Base-by-base conservation (phyloP, 2,329 filamentous ascomycete species). In the Escovopsis weberi region DNA sequence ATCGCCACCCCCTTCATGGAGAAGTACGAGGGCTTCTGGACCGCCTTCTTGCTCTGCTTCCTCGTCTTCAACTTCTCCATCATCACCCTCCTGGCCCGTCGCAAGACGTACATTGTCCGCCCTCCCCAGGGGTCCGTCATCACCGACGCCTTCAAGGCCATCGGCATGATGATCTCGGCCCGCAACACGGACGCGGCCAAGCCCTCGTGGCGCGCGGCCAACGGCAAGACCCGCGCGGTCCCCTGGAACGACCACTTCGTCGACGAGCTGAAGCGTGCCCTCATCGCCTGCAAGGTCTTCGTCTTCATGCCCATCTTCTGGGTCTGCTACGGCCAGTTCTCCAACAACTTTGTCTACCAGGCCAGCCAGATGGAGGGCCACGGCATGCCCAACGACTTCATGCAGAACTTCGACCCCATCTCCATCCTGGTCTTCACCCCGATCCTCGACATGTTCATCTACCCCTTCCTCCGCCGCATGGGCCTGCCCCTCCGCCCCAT, bases 221-320 rank as follows among this genome's bases (percentile, higher is more conserved):
- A 73, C 45, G 63, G 67, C 43, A 65, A 58, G 52, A 55, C 53
- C 55, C 47, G 57, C 49, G 44, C 49, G 8, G 59, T 75, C 26
- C 64, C 68, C 0, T 85, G 81, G 78, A 72, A 82, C 42, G 78
- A 85, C 51, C 68, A 72, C 50, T 86, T 85, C 50, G 65, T 86
- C 40, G 79, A 83, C 3, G 82, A 86, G 55, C 64, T 86, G 40
- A 81, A 80, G 63, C 77, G 78, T 67, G 55, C 65, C 2, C 57
- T 71, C 6, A 57, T 82, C 70, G 82, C 80, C 12, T 86, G 81
- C 67, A 77, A 80, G 51, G 79, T 85, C 43, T 85, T 85, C 47
- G 54, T 70, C 48, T 78, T 79, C 55, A 78, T 52, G 48, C 76
- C 78, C 32, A 67, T 80, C 51, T 82, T 75, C 64, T 82, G 76